Evolutionary conservation across 495 filamentous ascomycete species (phyloP).

Genomic region (Hyaloscypha bicolor): DNA sequence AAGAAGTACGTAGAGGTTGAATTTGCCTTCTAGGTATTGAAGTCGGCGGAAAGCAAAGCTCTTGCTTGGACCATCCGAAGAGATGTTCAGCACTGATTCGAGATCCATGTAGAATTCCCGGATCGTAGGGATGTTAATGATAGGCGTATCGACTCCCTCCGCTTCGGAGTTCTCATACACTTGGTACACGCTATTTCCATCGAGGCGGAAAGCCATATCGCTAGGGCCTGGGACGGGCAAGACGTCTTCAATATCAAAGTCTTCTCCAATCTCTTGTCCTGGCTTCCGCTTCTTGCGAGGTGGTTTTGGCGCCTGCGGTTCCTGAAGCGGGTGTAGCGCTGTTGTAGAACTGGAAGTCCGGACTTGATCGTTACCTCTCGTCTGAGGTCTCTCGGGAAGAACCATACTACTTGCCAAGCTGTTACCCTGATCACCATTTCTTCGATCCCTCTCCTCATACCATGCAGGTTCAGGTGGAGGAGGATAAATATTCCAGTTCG

Average conservation of each 20-base stretch:
- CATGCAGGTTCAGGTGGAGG: constrained; percentile 87
- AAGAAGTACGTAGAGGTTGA: constrained; percentile 86
- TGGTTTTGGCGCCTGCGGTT: constrained; percentile 33
- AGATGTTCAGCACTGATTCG: constrained; percentile 80
- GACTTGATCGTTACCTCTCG: constrained; percentile 38
- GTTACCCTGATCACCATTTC: constrained; percentile 41
- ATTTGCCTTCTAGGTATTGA: constrained; percentile 94
- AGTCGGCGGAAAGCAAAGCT: constrained; percentile 94
- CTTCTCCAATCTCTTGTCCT: constrained; percentile 87
- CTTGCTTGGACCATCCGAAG: constrained; percentile 93
- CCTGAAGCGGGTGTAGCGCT: constrained; percentile 23
- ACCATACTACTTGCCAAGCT: constrained; percentile 60
- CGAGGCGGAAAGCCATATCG: constrained; percentile 73
- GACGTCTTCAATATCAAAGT: constrained; percentile 81
- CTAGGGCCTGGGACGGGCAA: constrained; percentile 69
- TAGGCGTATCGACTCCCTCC: constrained; percentile 62
- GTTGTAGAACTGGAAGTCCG: constrained; percentile 14
- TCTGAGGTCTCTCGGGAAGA: constrained; percentile 35
- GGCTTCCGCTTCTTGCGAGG: constrained; percentile 71
- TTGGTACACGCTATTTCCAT: constrained; percentile 86
- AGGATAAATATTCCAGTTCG: constrained; percentile 87
- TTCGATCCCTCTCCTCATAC: constrained; percentile 60
- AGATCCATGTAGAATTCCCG: constrained; percentile 94
- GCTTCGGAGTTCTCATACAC: constrained; percentile 73
- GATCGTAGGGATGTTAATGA: constrained; percentile 81